Evolutionary conservation across 305 asterid genomes (phyloP).

Genomic region (Ruellia speciosa): DNA sequence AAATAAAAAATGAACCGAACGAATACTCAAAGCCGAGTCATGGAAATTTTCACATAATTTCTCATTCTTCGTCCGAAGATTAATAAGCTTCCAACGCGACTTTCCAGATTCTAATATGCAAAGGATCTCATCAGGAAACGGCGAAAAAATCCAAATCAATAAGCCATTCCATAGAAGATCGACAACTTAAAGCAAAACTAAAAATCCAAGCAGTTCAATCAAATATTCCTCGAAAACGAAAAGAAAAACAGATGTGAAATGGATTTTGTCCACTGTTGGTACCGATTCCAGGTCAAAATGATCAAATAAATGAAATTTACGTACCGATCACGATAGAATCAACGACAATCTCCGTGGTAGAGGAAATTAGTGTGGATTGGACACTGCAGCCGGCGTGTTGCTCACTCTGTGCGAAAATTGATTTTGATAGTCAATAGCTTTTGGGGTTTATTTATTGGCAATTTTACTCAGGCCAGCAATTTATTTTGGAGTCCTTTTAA

Average conservation of each 20-base stretch:
- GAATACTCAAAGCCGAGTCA: conserved; percentile 2
- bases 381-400: conserved; percentile 17
- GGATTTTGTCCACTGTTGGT: background rate
- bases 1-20: background rate
- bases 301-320: background rate
- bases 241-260: background rate
- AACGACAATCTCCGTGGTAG: background rate
- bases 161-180: conserved; percentile 11
- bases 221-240: conserved; percentile 1
- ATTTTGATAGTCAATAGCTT: background rate
- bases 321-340: conserved; percentile 9
- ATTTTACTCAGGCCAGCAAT: background rate
- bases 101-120: background rate
- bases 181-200: conserved; percentile 10
- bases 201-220: background rate
- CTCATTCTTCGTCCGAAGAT: conserved; percentile 12
- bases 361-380: conserved; percentile 2
- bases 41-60: conserved; percentile 1
- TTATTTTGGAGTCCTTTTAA: background rate
- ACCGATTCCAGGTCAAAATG: conserved; percentile 7
- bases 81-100: conserved; percentile 10
- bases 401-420: background rate
- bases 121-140: background rate
- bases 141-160: conserved; percentile 6
- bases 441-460: background rate